Evolutionary conservation across 1,284 basidiomycete genomes (phyloP), one percentile per base, ranked within the genome.

Genomic region (Inonotus obliquus): DNA sequence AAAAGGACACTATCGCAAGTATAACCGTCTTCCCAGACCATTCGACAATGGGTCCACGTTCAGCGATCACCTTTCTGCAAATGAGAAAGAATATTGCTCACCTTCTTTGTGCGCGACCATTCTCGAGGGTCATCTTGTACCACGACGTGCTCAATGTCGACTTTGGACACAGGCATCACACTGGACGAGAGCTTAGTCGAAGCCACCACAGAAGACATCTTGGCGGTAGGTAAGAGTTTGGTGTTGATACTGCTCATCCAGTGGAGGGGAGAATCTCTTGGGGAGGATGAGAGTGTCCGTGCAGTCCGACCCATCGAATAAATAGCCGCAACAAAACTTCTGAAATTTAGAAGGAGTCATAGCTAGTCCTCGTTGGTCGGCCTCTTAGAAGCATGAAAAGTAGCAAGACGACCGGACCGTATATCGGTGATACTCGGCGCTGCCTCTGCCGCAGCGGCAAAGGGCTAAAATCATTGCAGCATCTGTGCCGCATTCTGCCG

Each of bases 81-180:
- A 38, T 25, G 49, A 9, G 13, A 52, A 14, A 2, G 29, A 32
- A 3, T 54, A 25, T 37, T 29, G 38, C 38, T 19, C 25, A 82
- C 86, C 81, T 96, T 95, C 68, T 86, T 83, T 51, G 75, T 64
- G 17, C 68, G 63, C 1, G 83, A 83, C 93, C 93, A 96, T 65
- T 79, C 70, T 51, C 91, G 78, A 9, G 93, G 93, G 74, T 95
- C 92, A 68, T 95, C 82, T 9, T 78, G 73, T 2, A 94, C 91
- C 13, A 79, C 76, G 32, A 79, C 76, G 69, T 88, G 85, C 67
- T 89, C 87, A 60, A 89, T 87, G 70, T 89, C 86, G 37, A 52
- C 53, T 35, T 59, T 52, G 17, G 54, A 21, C n/a, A 39, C 25
- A 17, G 37, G 23, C 19, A 1, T 25, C 17, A n/a, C 41, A n/a